These are phyloP conservation scores for Quercus lobata DNA, from an alignment of 331 rosid genomes.

Conservation along the genomic window DNA sequence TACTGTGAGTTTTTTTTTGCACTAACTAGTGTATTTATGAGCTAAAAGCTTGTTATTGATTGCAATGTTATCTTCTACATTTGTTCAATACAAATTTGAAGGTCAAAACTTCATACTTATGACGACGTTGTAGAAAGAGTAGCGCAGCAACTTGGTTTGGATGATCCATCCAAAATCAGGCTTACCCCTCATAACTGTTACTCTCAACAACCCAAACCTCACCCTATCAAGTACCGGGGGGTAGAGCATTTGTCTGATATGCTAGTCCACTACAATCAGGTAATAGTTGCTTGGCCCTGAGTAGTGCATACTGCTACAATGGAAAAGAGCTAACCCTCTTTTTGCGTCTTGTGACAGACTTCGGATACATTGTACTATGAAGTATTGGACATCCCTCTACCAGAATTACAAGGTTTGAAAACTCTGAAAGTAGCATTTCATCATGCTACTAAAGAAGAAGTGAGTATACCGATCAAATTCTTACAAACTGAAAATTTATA, in stretches of 20 bases:
- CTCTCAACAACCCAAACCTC: conserved; percentile 94
- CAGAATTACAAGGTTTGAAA: conserved; percentile 88
- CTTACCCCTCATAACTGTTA: conserved; percentile 89
- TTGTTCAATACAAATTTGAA: conserved; percentile 27
- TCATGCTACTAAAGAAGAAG: conserved; percentile 82
- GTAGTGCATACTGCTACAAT: conserved; percentile 9
- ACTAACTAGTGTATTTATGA: neutral
- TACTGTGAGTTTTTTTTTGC: neutral
- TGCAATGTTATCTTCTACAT: conserved; percentile 9
- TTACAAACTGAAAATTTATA: neutral
- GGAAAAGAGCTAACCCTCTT: conserved; percentile 13
- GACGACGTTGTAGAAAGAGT: conserved; percentile 85
- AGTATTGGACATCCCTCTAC: conserved; percentile 89
- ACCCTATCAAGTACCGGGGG: conserved; percentile 82
- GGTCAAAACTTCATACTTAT: conserved; percentile 84
- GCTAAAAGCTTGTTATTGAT: neutral
- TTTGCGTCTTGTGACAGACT: conserved; percentile 43
- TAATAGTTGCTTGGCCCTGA: conserved; percentile 22
- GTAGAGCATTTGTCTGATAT: conserved; percentile 78
- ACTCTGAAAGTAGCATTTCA: conserved; percentile 89
- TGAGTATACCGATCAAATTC: conserved; percentile 36
- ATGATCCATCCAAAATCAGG: conserved; percentile 77
- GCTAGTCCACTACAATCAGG: conserved; percentile 93
- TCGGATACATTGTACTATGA: conserved; percentile 85
- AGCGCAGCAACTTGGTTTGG: conserved; percentile 79